Conservation (phyloP, 129 eudicot species). For the Scalesia atractyloides region DNA sequence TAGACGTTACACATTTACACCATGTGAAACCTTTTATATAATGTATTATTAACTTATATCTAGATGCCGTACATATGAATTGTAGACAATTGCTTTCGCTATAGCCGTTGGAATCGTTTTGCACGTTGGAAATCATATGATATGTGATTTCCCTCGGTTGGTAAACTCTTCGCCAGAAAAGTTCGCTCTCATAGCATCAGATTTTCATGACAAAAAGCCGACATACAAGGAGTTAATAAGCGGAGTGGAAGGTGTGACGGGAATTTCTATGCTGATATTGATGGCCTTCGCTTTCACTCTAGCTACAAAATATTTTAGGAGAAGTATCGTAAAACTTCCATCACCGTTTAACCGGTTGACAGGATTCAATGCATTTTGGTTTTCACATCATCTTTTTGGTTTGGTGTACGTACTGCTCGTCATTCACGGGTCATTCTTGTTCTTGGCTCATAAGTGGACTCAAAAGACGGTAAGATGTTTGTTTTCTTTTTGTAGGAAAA, state of each 20-base stretch:
- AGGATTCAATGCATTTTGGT: conserved; percentile 98
- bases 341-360: conserved; percentile 85
- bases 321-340: conserved; percentile 74
- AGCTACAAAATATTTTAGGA: conserved; percentile 78
- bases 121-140: conserved; percentile 90
- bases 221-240: conserved; percentile 51
- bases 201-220: conserved; percentile 62
- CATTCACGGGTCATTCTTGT: conserved; percentile 73
- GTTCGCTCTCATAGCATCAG: conserved; percentile 75
- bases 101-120: conserved; percentile 77
- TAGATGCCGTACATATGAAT: no score
- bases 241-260: conserved; percentile 86
- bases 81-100: conserved; percentile 87
- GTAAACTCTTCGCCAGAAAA: conserved; percentile 40
- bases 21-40: background rate
- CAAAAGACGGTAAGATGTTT: conserved; percentile 66
- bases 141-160: conserved; percentile 94
- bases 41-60: background rate
- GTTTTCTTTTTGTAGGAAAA: conserved; percentile 5
- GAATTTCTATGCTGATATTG: conserved; percentile 69
- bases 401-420: conserved; percentile 77
- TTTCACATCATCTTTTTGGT: conserved; percentile 88
- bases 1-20: background rate
- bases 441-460: conserved; percentile 79
- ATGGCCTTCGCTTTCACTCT: conserved; percentile 71